phyloP scores from a whole-genome alignment of 1,284 basidiomycete genomes.

The Tylopilus orsonianus region DNA sequence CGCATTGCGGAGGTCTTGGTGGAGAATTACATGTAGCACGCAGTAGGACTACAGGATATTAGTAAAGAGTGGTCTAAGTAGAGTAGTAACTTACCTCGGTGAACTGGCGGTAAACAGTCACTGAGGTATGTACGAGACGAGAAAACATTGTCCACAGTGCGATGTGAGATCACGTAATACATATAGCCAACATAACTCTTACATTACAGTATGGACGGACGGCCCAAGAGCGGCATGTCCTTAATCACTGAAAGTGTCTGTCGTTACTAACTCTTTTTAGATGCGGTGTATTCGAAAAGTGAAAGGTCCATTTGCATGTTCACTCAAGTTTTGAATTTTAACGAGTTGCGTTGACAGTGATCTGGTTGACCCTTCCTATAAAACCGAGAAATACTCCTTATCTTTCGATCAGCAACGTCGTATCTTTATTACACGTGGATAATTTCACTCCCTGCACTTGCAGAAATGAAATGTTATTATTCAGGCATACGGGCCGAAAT shows the following conservation, averaged over 20 bases:
- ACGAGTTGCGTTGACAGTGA: not conserved
- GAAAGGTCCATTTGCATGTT: not conserved
- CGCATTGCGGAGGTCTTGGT: no score
- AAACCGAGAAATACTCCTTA: not conserved
- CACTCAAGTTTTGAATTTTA: not conserved
- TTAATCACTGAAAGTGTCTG: not conserved
- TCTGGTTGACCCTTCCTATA: not conserved
- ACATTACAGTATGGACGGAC: no score
- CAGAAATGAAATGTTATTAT: not conserved
- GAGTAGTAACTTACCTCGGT: no score
- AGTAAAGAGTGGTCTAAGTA: no score
- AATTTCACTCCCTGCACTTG: not conserved
- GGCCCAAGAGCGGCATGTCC: no score
- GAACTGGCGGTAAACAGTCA: no score
- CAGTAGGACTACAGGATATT: no score
- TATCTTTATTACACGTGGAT: not conserved
- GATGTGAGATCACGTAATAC: no score
- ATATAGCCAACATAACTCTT: no score
- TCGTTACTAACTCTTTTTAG: not conserved
- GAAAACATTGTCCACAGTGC: no score
- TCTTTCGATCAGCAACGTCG: not conserved
- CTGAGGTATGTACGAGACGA: no score
- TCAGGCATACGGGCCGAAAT: constrained; percentile 9
- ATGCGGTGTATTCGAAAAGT: not conserved
- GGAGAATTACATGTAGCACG: no score